Evolutionary conservation across 2,329 filamentous ascomycete genomes (phyloP), one percentile per base, ranked within the genome.

Genomic region (Juglanconis juglandina): DNA sequence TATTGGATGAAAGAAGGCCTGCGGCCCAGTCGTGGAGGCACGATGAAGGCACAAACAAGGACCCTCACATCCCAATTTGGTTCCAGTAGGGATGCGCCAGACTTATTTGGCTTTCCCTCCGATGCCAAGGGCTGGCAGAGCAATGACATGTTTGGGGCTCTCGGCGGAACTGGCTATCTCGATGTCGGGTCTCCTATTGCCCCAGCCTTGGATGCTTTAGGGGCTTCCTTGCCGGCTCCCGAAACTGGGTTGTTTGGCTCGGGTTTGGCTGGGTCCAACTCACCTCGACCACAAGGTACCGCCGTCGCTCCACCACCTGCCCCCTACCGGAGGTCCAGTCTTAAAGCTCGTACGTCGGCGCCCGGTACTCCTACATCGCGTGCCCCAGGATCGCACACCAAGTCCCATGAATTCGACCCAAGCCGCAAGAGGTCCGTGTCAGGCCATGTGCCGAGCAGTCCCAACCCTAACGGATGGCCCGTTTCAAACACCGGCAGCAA

Each of bases 1-100:
- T 82, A 83, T 32, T 87, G 83, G 83, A 77, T 86, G 71, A 78
- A 77, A 6, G 81, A 84, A 68, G 81, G 81, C 56, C 70, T 77
- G 37, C 80, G 80, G 51, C 76, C 79, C 1, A 68, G 70, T 0
- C 68, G 66, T 1, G 67, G 58, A 9, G 58, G 58, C 17, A 52
- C 44, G 17, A 8, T 37, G 33, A 59, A 35, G 30, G 44, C 46
- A 24, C 51, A 46, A 13, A 46, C 52, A n/a, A 49, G 46, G 1
- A 17, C 47, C 6, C 14, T 14, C 4, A 34, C 32, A 9, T 41
- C 39, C 4, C 53, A 60, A 7, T 24, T n/a, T 32, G 17, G 49
- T n/a, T 8, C 50, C 14, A 55, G 39, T 11, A 50, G 50, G 24
- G 53, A 48, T 11, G 32, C 82, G 4, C 82, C 82, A 0, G 83